A percentile compares a stretch with the other conserved stretches of the same genome.
These are phyloP conservation scores for Mycena albidolilacea DNA, from an alignment of 768 basidiomycete genomes.

Conservation along the genomic window DNA sequence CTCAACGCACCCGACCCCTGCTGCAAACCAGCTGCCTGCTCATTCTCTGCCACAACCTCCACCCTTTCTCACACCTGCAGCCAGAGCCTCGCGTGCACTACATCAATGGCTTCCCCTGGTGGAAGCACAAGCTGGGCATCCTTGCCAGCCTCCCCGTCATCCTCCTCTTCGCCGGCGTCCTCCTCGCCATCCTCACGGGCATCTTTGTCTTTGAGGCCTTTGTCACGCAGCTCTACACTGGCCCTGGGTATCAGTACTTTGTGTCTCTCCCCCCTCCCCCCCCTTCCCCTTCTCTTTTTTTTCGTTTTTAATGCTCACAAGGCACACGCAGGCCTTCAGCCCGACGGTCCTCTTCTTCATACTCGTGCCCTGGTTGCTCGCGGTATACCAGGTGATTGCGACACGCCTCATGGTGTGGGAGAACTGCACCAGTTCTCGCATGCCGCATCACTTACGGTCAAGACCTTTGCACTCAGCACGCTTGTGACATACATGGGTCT, in stretches of 20 bases:
- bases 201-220: conserved; percentile 95
- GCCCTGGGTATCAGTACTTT: conserved; percentile 84
- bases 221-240: conserved; percentile 89
- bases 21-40: too few relatives aligned
- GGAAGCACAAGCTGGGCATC: conserved; percentile 78
- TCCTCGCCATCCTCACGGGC: conserved; percentile 80
- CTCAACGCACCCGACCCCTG: too few relatives aligned
- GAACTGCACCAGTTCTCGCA: conserved; percentile 85
- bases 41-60: too few relatives aligned
- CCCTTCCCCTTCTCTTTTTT: neutral
- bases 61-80: too few relatives aligned
- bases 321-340: conserved; percentile 69
- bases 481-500: conserved; percentile 95
- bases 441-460: conserved; percentile 86
- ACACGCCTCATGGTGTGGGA: conserved; percentile 87
- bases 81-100: conserved; percentile 74
- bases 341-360: conserved; percentile 89
- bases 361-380: conserved; percentile 85
- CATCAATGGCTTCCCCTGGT: conserved; percentile 74
- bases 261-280: conserved; percentile 58
- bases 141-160: conserved; percentile 82
- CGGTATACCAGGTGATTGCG: conserved; percentile 79
- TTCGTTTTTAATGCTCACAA: too few relatives aligned
- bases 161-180: conserved; percentile 76
- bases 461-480: conserved; percentile 90